Evolutionary conservation across 768 basidiomycete genomes (phyloP), one percentile per base, ranked within the genome.

Genomic region (Termitomyces eurrhizus): DNA sequence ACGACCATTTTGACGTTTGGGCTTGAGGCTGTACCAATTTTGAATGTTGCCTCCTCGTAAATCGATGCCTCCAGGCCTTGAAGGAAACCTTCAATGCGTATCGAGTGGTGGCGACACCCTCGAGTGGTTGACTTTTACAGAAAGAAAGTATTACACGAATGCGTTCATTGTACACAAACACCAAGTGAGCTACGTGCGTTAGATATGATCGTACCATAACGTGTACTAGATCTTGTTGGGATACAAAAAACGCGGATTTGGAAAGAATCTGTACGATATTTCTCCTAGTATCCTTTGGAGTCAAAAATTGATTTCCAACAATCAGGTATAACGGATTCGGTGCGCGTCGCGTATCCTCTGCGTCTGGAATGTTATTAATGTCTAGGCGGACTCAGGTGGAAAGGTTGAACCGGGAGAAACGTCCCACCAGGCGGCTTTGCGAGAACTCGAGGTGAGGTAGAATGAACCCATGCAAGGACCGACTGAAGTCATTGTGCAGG

Each of bases 261-360:
- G 90, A 29, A 74, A 74, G 41, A 78, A 81, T 62, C 76, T 83
- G 89, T 89, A 64, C 58, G 81, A 69, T 56, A 49, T 21, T 68
- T 18, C 18, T 16, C 45, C 37, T 18, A 37, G n/a, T 11, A 11
- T 14, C 16, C 14, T 14, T 46, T 1, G 13, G 16, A 39, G 39
- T 50, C 42, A 39, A 46, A 36, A 36, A 44, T 45, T 51, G 41
- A n/a, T 29, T 58, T 32, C n/a, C 18, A 46, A 55, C 18, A 18
- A 21, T 51, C 66, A 93, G 93, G 67, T 93, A 83, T 67, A 95
- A 95, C 63, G 93, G 93, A 4, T 95, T 94, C 65, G 92, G 92
- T 79, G 56, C 35, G 69, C 59, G 14, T 52, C 42, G 37, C 50
- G 41, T 41, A 16, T 48, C 21, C 4, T 33, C 41, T 12, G 26